Evolutionary conservation across 768 basidiomycete genomes (phyloP), one percentile per base, ranked within the genome.

Genomic region (Suillus alpinus): DNA sequence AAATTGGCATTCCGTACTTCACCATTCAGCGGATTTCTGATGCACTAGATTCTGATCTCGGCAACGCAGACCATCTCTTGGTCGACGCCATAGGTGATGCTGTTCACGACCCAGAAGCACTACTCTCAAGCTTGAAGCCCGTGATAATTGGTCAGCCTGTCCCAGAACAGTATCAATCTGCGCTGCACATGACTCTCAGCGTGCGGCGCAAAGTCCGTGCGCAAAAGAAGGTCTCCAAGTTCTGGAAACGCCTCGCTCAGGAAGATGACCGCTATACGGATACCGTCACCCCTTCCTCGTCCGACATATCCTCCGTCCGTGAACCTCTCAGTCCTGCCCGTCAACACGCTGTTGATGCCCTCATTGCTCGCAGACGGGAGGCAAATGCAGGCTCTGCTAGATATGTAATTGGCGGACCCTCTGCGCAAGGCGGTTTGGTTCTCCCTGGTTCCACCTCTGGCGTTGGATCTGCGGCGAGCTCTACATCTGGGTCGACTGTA

Each of bases 161-260:
- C 41, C 67, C 75, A 29, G 77, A 78, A 26, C 74, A 80, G 46
- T 83, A 83, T 65, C 71, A 76, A 56, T 78, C 80, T 18, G 79
- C 81, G 8, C 71, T 83, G 56, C 75, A 79, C 51, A 61, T 81
- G 65, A 78, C 80, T 36, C 70, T 83, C 63, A 77, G 75, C 56
- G 69, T 77, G 51, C 76, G 82, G 53, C 76, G 73, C 59, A 77
- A 81, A 56, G 77, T 82, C 51, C 76, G 73, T 40, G 72, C 77
- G 44, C 73, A 73, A 57, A 80, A 71, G 69, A 82, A 81, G 58
- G 67, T 70, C 37, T 67, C 75, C 61, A 80, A 78, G 52, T 82
- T 79, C 46, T 83, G 78, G 79, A 82, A 80, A 67, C 75, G 70
- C 29, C 66, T 77, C 13, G 80, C 80, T 18, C 70, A 76, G 53